phyloP scores from a whole-genome alignment of 257 asterid genomes.

The Jasminum sambac region DNA sequence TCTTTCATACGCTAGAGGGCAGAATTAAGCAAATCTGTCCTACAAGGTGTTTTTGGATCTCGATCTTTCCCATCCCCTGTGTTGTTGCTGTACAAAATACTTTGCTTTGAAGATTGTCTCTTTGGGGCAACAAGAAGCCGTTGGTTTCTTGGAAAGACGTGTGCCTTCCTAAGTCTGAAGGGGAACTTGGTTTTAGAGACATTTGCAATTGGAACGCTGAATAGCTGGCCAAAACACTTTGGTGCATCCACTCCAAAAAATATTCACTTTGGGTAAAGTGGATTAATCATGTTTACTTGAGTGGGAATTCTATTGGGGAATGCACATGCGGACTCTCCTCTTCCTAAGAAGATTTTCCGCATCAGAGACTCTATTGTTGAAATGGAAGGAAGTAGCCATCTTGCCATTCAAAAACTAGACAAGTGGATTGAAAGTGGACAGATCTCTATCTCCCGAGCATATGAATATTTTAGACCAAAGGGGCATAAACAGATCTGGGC shows the following conservation, averaged over 20 bases:
- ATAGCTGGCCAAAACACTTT: background rate
- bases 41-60: background rate
- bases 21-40: background rate
- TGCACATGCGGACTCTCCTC: background rate
- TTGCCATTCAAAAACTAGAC: too few species aligned
- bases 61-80: background rate
- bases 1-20: too few species aligned
- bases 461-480: background rate
- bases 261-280: too few species aligned
- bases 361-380: background rate
- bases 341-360: background rate
- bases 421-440: background rate
- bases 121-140: background rate
- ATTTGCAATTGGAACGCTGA: background rate
- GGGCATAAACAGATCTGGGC: background rate
- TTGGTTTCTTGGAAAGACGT: background rate
- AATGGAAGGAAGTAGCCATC: background rate
- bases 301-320: background rate
- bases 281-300: background rate
- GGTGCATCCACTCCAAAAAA: too few species aligned
- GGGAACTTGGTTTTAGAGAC: background rate
- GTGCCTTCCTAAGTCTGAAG: background rate
- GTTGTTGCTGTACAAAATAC: background rate
- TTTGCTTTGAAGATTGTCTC: background rate
- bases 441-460: background rate